phyloP scores from a whole-genome alignment of 2,329 filamentous ascomycete species.

The Aureobasidium pullulans region DNA sequence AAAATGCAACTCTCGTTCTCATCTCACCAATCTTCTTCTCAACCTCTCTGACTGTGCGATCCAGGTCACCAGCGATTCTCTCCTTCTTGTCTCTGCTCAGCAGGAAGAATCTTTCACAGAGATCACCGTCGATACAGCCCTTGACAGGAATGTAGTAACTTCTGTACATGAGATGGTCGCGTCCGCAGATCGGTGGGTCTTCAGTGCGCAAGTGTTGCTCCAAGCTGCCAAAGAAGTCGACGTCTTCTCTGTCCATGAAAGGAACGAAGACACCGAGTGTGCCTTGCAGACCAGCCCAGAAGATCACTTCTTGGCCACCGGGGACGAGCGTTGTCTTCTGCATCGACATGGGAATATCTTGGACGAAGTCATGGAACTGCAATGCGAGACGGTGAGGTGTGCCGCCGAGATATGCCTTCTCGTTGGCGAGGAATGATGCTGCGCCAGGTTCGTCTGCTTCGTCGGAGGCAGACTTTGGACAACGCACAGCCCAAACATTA shows the following conservation, averaged over 20 bases:
- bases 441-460: slow-evolving; percentile 89
- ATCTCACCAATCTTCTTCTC: slow-evolving; percentile 72
- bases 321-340: slow-evolving; percentile 84
- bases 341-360: slow-evolving; percentile 87
- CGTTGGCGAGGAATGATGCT: slow-evolving; percentile 83
- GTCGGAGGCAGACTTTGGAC: slow-evolving; percentile 75
- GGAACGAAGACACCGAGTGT: slow-evolving; percentile 91
- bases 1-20: slow-evolving; percentile 32
- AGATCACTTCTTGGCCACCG: slow-evolving; percentile 80
- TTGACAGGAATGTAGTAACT: slow-evolving; percentile 96
- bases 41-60: slow-evolving; percentile 84
- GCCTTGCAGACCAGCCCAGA: slow-evolving; percentile 92
- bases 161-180: slow-evolving; percentile 92
- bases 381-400: slow-evolving; percentile 76
- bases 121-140: slow-evolving; percentile 90
- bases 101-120: slow-evolving; percentile 85
- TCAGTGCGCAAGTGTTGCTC: slow-evolving; percentile 82
- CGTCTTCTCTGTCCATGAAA: slow-evolving; percentile 83
- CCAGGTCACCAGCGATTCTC: slow-evolving; percentile 88
- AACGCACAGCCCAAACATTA: slow-evolving; percentile 88
- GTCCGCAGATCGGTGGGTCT: slow-evolving; percentile 78
- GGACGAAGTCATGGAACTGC: slow-evolving; percentile 81
- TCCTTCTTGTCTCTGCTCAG: slow-evolving; percentile 84
- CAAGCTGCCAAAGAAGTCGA: slow-evolving; percentile 94
- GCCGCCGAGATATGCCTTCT: slow-evolving; percentile 82